Evolutionary conservation across 768 basidiomycete species (phyloP).

Genomic region (Phanerochaete carnosa): DNA sequence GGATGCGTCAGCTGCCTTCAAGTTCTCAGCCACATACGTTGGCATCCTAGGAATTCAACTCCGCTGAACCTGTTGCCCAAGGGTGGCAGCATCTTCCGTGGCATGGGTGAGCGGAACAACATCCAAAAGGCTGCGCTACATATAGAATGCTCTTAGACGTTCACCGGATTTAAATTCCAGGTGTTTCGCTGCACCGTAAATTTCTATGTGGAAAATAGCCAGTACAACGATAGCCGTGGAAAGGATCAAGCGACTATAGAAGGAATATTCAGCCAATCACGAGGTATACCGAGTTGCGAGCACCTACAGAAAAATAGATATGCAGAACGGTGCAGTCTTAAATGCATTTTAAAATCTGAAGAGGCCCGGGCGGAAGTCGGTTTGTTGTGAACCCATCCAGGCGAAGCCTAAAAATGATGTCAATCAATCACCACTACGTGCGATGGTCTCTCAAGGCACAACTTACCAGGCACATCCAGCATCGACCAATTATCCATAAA

Average conservation of each 20-base stretch:
- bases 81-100: slow-evolving; percentile 52
- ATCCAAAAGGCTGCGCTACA: slow-evolving; percentile 30
- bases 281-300: too few species aligned
- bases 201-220: too few species aligned
- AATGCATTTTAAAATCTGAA: background rate
- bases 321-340: background rate
- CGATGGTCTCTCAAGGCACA: background rate
- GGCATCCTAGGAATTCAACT: slow-evolving; percentile 47
- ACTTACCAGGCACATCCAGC: slow-evolving; percentile 48
- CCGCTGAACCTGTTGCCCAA: slow-evolving; percentile 43
- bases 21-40: too few species aligned
- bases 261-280: too few species aligned
- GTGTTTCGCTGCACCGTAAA: too few species aligned
- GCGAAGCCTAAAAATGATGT: slow-evolving; percentile 1
- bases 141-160: background rate
- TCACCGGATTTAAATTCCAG: too few species aligned
- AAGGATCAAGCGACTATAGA: too few species aligned
- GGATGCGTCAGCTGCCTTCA: too few species aligned
- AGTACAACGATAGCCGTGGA: too few species aligned
- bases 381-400: slow-evolving; percentile 20
- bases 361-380: background rate
- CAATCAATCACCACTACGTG: background rate
- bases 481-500: slow-evolving; percentile 48
- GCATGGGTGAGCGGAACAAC: slow-evolving; percentile 55
- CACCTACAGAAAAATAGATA: too few species aligned